These are phyloP conservation scores for Tephrocybe rancida DNA, from an alignment of 768 basidiomycete species.

Conservation along the genomic window DNA sequence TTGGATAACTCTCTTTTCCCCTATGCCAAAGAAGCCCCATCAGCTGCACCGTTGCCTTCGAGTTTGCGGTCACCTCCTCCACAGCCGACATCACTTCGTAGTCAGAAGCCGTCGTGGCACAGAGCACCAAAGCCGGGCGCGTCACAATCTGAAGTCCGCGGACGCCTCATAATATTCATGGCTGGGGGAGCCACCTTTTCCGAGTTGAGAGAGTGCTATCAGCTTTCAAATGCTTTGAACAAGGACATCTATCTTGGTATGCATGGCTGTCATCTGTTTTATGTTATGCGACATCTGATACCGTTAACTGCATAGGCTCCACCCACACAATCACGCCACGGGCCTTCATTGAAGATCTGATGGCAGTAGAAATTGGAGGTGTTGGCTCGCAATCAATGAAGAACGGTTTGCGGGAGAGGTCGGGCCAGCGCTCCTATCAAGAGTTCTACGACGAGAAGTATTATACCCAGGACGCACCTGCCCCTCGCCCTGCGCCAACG, in stretches of 20 bases:
- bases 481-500: conserved; percentile 40
- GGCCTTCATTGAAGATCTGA: conserved; percentile 84
- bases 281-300: neutral
- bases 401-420: conserved; percentile 62
- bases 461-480: conserved; percentile 63
- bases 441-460: conserved; percentile 83
- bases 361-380: conserved; percentile 85
- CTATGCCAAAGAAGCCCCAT: conserved; percentile 82
- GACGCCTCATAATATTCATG: conserved; percentile 86
- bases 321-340: conserved; percentile 86
- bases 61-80: conserved; percentile 55
- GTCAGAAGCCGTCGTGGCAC: conserved; percentile 90
- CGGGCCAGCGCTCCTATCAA: conserved; percentile 58
- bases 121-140: conserved; percentile 63
- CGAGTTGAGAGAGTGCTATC: conserved; percentile 88
- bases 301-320: conserved; percentile 60
- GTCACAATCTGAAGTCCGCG: conserved; percentile 53
- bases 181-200: conserved; percentile 97
- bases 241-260: conserved; percentile 93
- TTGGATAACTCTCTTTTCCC: conserved; percentile 85
- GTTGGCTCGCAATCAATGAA: conserved; percentile 75
- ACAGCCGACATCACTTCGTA: conserved; percentile 77
- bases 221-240: conserved; percentile 69
- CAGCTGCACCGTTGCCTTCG: conserved; percentile 44
- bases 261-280: neutral